Percentiles rank a stretch among this genome's conserved stretches.
Evolutionary conservation across 129 eudicot genomes (phyloP).

Genomic region (Silybum marianum): DNA sequence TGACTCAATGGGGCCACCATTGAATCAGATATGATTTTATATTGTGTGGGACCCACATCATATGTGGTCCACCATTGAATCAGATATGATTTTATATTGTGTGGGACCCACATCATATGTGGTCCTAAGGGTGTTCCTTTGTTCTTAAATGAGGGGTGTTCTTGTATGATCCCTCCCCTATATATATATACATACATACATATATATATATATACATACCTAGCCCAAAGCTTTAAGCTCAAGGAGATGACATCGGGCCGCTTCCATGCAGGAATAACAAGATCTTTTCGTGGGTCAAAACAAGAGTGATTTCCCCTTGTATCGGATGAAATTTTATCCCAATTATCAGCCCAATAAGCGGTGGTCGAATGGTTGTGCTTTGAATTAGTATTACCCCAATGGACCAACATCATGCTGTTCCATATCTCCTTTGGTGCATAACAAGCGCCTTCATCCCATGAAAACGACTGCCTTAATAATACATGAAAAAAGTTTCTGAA

Average conservation of each 20-base stretch:
- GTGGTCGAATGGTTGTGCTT: slow-evolving; percentile 94
- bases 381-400: slow-evolving; percentile 96
- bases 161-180: too few species aligned
- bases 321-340: slow-evolving; percentile 66
- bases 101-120: too few species aligned
- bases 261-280: slow-evolving; percentile 99
- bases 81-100: too few species aligned
- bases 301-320: slow-evolving; percentile 92
- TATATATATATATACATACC: slow-evolving; percentile 36
- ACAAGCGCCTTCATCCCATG: slow-evolving; percentile 99
- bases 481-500: slow-evolving; percentile 2
- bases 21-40: too few species aligned
- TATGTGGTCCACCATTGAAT: too few species aligned
- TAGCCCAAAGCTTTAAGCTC: slow-evolving; percentile 69
- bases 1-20: too few species aligned
- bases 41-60: too few species aligned
- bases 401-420: slow-evolving; percentile 99
- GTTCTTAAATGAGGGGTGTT: too few species aligned
- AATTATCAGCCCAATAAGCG: slow-evolving; percentile 95
- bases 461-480: slow-evolving; percentile 76
- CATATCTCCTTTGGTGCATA: slow-evolving; percentile 99
- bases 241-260: slow-evolving; percentile 64
- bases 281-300: slow-evolving; percentile 96
- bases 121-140: too few species aligned
- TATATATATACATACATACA: neutral